Evolutionary conservation across 2,329 filamentous ascomycete species (phyloP).

Genomic region (Trichoderma koningiopsis): DNA sequence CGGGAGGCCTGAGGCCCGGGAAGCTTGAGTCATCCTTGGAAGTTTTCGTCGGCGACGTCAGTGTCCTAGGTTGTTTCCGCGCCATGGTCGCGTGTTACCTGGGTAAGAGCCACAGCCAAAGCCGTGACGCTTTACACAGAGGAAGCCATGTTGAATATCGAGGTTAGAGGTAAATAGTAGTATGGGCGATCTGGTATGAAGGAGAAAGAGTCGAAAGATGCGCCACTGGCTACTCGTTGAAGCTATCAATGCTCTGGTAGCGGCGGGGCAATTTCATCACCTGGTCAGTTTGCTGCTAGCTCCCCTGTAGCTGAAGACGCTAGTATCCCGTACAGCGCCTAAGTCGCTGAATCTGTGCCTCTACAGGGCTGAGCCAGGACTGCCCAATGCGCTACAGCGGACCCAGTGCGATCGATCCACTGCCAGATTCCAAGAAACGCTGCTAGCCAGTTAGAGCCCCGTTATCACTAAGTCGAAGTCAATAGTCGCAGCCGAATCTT

Average conservation of each 20-base stretch:
- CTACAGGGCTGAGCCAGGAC: slow-evolving; percentile 26
- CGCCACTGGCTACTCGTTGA: slow-evolving; percentile 23
- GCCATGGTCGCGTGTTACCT: slow-evolving; percentile 50
- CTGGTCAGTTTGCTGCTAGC: not conserved
- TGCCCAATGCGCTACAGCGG: slow-evolving; percentile 16
- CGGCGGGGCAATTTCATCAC: slow-evolving; percentile 24
- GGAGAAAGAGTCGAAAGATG: slow-evolving; percentile 19
- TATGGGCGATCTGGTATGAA: slow-evolving; percentile 2
- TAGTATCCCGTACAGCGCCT: not conserved
- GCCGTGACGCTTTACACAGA: slow-evolving; percentile 54
- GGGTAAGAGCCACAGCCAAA: slow-evolving; percentile 54
- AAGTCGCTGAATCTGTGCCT: slow-evolving; percentile 7
- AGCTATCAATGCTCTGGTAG: slow-evolving; percentile 15
- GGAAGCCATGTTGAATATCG: slow-evolving; percentile 46
- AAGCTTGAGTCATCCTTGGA: slow-evolving; percentile 54
- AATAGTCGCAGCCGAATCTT: not conserved
- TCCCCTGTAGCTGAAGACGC: slow-evolving; percentile 1
- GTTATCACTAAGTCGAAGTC: not conserved
- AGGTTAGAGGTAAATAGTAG: not conserved
- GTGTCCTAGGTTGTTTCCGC: slow-evolving; percentile 51
- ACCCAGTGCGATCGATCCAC: slow-evolving; percentile 8
- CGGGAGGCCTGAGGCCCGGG: slow-evolving; percentile 52
- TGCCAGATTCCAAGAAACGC: not conserved
- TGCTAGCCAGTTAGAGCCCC: slow-evolving; percentile 19
- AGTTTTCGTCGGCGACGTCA: slow-evolving; percentile 51